Conservation (phyloP, 768 basidiomycete genomes). For the Termitomyces sp. region DNA sequence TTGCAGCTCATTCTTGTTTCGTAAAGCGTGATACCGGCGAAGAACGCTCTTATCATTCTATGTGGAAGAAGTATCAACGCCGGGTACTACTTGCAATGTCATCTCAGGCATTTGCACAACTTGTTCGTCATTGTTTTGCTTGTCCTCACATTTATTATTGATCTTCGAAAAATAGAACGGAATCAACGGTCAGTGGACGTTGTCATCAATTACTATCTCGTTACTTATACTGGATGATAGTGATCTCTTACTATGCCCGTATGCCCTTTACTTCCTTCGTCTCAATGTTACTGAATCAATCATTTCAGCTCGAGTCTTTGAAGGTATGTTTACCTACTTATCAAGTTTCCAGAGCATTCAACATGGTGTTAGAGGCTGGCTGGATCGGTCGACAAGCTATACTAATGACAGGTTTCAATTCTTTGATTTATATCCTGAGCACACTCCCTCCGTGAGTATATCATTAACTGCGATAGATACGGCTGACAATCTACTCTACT, state of each 20-base stretch:
- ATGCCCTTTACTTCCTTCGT: constrained; percentile 29
- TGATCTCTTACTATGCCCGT: constrained; percentile 95
- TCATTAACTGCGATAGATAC: constrained; percentile 1
- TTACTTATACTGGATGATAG: constrained; percentile 35
- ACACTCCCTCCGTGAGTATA: constrained; percentile 66
- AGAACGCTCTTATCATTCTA: constrained; percentile 68
- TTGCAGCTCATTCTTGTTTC: constrained; percentile 1
- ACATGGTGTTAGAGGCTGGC: constrained; percentile 60
- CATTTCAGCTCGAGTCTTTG: constrained; percentile 80
- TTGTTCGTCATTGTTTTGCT: constrained; percentile 51
- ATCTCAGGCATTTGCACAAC: constrained; percentile 92
- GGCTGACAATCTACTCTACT: constrained; percentile 6
- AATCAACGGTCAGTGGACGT: constrained; percentile 71
- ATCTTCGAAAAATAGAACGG: constrained; percentile 62
- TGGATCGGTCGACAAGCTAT: constrained; percentile 87
- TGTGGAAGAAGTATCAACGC: constrained; percentile 88
- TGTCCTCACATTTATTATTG: neutral
- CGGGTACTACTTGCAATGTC: constrained; percentile 93
- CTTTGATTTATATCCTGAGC: constrained; percentile 65
- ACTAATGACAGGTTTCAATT: constrained; percentile 88
- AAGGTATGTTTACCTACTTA: constrained; percentile 50
- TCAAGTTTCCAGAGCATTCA: neutral
- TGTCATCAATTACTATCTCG: constrained; percentile 1
- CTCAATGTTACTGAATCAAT: neutral
- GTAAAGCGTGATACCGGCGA: constrained; percentile 72